Evolutionary conservation across 192 early-diverging fungal species (phyloP).

Genomic region (Cetraspora pellucida): DNA sequence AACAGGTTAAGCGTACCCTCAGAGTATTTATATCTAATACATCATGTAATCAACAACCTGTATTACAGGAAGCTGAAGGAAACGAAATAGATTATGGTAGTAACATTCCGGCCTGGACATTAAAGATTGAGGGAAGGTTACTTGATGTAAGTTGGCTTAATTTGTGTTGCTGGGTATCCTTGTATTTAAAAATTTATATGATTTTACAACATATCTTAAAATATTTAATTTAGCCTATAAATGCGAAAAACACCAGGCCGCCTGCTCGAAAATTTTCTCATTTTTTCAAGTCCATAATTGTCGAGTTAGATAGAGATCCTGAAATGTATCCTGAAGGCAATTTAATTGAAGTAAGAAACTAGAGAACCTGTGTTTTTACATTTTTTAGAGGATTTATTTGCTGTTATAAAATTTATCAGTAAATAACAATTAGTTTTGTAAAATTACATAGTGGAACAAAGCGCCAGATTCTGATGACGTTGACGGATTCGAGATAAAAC

Average conservation of each 20-base stretch:
- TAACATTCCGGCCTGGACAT: constrained; percentile 83
- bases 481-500: constrained; percentile 93
- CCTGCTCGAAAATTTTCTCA: constrained; percentile 80
- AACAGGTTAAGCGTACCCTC: constrained; percentile 72
- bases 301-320: constrained; percentile 81
- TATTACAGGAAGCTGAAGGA: constrained; percentile 50
- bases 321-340: constrained; percentile 79
- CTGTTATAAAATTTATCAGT: no score
- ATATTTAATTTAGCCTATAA: constrained; percentile 37
- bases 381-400: no score
- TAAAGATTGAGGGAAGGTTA: constrained; percentile 87
- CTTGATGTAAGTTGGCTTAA: constrained; percentile 64
- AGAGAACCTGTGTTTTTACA: no score
- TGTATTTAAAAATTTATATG: background rate
- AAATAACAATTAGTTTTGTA: no score
- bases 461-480: constrained; percentile 51
- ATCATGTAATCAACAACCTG: constrained; percentile 72
- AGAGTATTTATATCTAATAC: constrained; percentile 93
- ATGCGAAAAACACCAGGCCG: constrained; percentile 62
- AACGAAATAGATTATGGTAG: constrained; percentile 49
- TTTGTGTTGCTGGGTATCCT: background rate
- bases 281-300: constrained; percentile 82
- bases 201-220: background rate
- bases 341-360: constrained; percentile 61
- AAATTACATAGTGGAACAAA: constrained; percentile 59